Evolutionary conservation across 192 early-diverging fungal species (phyloP), one percentile per base, ranked within the genome.

Genomic region (Coemansia sp.): DNA sequence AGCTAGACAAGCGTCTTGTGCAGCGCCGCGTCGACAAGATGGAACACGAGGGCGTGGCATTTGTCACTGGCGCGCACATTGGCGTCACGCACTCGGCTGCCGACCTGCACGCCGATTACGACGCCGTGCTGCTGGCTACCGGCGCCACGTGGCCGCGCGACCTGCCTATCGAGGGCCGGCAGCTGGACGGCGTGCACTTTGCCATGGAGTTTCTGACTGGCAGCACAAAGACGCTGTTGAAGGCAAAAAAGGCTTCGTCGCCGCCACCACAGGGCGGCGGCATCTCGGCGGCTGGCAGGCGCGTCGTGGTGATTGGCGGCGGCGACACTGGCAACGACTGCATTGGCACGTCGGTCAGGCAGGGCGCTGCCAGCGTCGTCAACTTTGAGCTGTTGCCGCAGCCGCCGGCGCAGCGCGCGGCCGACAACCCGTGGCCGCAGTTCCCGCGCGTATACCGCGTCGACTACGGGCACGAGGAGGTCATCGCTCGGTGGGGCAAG

Each of bases 131-230:
- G 50, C 52, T 99, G 26, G 92, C 92, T 26, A 94, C 89, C 27
- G 96, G 96, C 31, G 93, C 96, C 8, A 99, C 96, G 5, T 95
- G 94, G 92, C 96, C 96, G 21, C 87, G 96, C 49, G 96, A 99
- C 61, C 77, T 99, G 62, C 76, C 82, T 32, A 92, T 99, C 40
- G 90, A 89, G 14, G 88, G 88, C 66, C 82, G 96, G 32, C 78
- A 89, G 51, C 67, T 91, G 53, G 82, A 91, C 51, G 93, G 93
- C 51, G 86, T 97, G 56, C 90, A 97, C 80, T 99, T 96, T 80
- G 96, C 96, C 41, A 97, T 99, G 94, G 96, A 99, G 57, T 99
- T 84, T 76, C 78, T 99, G 66, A 89, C 93, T 45, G 80, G 80
- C 41, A 95, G 89, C 74, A 95, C 93, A 13, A 89, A 94, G 77